Evolutionary conservation across 768 basidiomycete genomes (phyloP).

Genomic region (Galerina sulciceps): DNA sequence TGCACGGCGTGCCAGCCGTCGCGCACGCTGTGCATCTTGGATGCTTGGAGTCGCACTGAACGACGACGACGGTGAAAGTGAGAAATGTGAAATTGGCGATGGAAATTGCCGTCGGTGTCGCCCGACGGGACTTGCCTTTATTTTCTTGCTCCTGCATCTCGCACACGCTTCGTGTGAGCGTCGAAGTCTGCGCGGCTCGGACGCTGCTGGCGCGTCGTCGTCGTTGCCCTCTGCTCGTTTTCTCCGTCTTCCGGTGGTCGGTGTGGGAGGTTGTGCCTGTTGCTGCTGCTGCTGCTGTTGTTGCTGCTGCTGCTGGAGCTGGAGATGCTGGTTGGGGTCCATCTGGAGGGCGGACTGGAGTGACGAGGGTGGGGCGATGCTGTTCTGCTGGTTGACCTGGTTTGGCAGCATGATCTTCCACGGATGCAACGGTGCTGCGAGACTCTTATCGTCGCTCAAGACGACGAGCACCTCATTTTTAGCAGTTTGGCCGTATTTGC

Average conservation of each 20-base stretch:
- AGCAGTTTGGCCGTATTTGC: constrained; percentile 35
- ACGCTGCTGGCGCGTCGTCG: constrained; percentile 57
- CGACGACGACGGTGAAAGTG: constrained; percentile 27
- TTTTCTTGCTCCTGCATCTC: constrained; percentile 95
- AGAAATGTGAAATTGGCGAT: constrained; percentile 43
- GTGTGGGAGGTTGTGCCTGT: constrained; percentile 38
- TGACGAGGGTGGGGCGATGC: constrained; percentile 44
- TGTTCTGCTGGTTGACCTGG: constrained; percentile 34
- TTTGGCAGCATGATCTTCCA: constrained; percentile 38
- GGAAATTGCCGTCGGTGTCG: constrained; percentile 85
- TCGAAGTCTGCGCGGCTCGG: constrained; percentile 80
- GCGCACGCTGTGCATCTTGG: constrained; percentile 86
- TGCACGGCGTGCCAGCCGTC: constrained; percentile 77
- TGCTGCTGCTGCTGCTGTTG: constrained; percentile 32
- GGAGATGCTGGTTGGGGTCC: constrained; percentile 61
- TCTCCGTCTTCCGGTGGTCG: constrained; percentile 48
- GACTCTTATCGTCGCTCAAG: constrained; percentile 34
- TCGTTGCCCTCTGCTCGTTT: constrained; percentile 60
- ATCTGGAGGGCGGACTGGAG: constrained; percentile 71
- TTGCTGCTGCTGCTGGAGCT: constrained; percentile 47
- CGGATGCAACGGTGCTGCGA: constrained; percentile 9
- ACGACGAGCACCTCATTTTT: constrained; percentile 32
- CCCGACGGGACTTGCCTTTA: constrained; percentile 82
- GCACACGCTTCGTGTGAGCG: constrained; percentile 93
- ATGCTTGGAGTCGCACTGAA: constrained; percentile 89